Evolutionary conservation across 192 early-diverging fungal species (phyloP).

Genomic region (Chytriomyces confervae): DNA sequence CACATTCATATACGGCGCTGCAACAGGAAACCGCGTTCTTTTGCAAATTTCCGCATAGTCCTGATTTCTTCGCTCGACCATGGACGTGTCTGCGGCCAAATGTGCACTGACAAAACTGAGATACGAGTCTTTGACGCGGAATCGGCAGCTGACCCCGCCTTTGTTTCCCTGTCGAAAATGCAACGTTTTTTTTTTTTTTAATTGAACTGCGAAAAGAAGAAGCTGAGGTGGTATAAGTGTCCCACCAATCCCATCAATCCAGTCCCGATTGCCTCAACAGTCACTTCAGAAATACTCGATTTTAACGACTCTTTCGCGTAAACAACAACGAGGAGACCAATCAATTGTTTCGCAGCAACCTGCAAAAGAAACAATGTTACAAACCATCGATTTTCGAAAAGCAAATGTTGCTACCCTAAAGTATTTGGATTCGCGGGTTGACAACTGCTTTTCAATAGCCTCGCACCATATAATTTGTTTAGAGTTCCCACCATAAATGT

Average conservation of each 20-base stretch:
- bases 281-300: slow-evolving; percentile 65
- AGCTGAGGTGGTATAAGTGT: slow-evolving; percentile 6
- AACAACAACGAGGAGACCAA: slow-evolving; percentile 87
- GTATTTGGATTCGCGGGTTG: slow-evolving; percentile 55
- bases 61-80: slow-evolving; percentile 82
- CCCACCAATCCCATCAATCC: slow-evolving; percentile 65
- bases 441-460: slow-evolving; percentile 72
- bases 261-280: slow-evolving; percentile 74
- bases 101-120: slow-evolving; percentile 90
- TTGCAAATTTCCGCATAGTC: slow-evolving; percentile 88
- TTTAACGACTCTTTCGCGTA: slow-evolving; percentile 66
- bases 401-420: slow-evolving; percentile 54
- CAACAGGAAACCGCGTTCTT: slow-evolving; percentile 63
- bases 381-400: too few relatives aligned
- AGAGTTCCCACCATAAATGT: slow-evolving; percentile 75
- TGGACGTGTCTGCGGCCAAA: slow-evolving; percentile 81
- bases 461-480: slow-evolving; percentile 84
- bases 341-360: slow-evolving; percentile 81
- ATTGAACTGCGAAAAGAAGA: background rate
- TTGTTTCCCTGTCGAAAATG: slow-evolving; percentile 80
- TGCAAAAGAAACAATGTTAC: slow-evolving; percentile 8
- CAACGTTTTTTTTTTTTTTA: background rate
- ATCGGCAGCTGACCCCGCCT: slow-evolving; percentile 84
- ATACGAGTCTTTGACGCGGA: slow-evolving; percentile 79
- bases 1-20: slow-evolving; percentile 38